phyloP scores from a whole-genome alignment of 305 asterid genomes.

The Withania somnifera region DNA sequence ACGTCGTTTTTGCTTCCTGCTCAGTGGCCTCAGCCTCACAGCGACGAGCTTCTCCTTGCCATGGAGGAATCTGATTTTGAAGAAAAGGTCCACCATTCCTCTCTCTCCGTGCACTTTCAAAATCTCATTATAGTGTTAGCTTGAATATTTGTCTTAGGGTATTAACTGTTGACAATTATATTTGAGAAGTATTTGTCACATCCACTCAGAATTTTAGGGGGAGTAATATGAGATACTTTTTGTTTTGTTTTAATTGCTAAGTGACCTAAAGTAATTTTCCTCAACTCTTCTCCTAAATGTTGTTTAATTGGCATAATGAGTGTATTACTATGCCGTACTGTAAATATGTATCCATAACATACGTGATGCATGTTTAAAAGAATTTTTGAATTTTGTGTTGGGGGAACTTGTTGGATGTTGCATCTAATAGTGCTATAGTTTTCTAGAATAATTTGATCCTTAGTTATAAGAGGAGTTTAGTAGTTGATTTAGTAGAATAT shows the following conservation, averaged over 20 bases:
- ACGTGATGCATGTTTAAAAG: not conserved
- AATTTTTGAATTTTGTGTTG: not conserved
- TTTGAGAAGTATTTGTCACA: not conserved
- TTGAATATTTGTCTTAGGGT: not conserved
- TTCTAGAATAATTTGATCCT: too few relatives aligned
- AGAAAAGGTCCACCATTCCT: conserved; percentile 46
- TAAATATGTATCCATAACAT: not conserved
- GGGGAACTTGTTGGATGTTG: too few relatives aligned
- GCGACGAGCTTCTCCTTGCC: conserved; percentile 82
- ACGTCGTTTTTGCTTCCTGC: conserved; percentile 64
- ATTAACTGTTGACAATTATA: not conserved
- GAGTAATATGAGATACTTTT: not conserved
- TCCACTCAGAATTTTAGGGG: not conserved
- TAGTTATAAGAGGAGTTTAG: too few relatives aligned
- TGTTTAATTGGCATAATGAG: not conserved
- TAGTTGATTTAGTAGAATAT: too few relatives aligned
- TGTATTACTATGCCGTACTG: not conserved
- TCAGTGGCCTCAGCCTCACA: conserved; percentile 91
- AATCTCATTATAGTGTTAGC: not conserved
- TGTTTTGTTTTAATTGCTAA: not conserved
- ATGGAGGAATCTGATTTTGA: conserved; percentile 79
- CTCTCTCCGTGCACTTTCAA: not conserved
- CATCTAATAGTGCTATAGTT: too few relatives aligned
- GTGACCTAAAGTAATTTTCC: not conserved
- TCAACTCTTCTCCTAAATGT: not conserved